Conservation (phyloP, 306 rosid genomes). For the Alnus rubra region DNA sequence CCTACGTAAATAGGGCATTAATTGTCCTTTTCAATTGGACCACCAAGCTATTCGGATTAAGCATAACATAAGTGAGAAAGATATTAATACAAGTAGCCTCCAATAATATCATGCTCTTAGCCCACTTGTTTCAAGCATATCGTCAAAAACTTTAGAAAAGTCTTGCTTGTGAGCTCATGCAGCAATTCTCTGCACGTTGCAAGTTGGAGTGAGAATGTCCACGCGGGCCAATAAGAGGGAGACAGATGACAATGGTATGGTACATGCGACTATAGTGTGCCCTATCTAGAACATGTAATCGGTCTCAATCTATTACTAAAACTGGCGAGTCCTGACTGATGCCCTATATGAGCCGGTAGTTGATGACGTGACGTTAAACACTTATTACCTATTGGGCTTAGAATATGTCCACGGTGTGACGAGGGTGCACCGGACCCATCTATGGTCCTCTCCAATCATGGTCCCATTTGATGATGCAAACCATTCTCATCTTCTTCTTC, state of each 20-base stretch:
- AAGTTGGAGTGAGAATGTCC: too few relatives aligned
- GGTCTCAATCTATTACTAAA: slow-evolving; percentile 2
- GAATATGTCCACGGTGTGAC: background rate
- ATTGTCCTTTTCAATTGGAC: background rate
- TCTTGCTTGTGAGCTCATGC: background rate
- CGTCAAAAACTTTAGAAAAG: background rate
- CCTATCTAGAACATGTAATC: too few relatives aligned
- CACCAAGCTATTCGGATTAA: background rate
- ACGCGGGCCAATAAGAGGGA: too few relatives aligned
- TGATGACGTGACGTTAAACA: background rate
- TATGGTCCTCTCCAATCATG: background rate
- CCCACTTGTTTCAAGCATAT: background rate
- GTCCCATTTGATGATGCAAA: background rate
- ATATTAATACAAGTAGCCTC: background rate
- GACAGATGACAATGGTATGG: too few relatives aligned
- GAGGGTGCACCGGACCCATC: background rate
- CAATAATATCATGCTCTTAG: background rate
- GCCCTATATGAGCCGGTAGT: background rate
- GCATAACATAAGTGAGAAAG: background rate
- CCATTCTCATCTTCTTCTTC: background rate
- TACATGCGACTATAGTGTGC: too few relatives aligned
- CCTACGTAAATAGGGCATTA: background rate
- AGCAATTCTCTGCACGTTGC: background rate
- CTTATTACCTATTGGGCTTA: background rate
- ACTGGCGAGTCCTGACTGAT: background rate